These are phyloP conservation scores for Colletotrichum noveboracense DNA, from an alignment of 2,329 filamentous ascomycete genomes.

Conservation along the genomic window DNA sequence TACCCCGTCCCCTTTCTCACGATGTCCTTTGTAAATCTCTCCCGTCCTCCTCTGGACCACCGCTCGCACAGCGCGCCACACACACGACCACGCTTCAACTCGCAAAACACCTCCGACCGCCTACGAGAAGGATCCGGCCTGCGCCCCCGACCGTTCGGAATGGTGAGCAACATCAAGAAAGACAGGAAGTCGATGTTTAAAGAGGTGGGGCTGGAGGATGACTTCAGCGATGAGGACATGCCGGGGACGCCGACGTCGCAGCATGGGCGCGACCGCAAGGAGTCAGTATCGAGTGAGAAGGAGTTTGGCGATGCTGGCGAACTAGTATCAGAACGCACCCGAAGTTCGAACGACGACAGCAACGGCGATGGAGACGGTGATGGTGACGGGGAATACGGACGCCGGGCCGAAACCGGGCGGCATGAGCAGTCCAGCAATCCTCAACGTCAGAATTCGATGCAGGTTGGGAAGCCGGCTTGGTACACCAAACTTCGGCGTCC, in stretches of 20 bases:
- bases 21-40: slow-evolving; percentile 20
- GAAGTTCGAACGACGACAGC: slow-evolving; percentile 3
- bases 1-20: neutral
- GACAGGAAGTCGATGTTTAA: slow-evolving; percentile 58
- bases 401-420: slow-evolving; percentile 19
- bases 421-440: slow-evolving; percentile 18
- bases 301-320: slow-evolving; percentile 34
- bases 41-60: slow-evolving; percentile 14
- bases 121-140: slow-evolving; percentile 52
- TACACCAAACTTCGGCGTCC: slow-evolving; percentile 49
- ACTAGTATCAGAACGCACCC: slow-evolving; percentile 9
- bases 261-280: slow-evolving; percentile 16
- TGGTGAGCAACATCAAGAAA: slow-evolving; percentile 51
- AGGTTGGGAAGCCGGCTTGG: slow-evolving; percentile 37
- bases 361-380: slow-evolving; percentile 27
- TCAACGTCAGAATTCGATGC: slow-evolving; percentile 23
- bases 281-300: slow-evolving; percentile 29
- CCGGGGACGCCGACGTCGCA: neutral
- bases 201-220: slow-evolving; percentile 52
- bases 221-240: slow-evolving; percentile 28
- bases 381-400: slow-evolving; percentile 3
- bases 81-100: slow-evolving; percentile 55
- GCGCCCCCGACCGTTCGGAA: slow-evolving; percentile 41
- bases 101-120: slow-evolving; percentile 54
- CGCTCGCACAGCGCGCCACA: slow-evolving; percentile 21